These are phyloP conservation scores for Zymoseptoria tritici DNA, from an alignment of 2,329 filamentous ascomycete genomes.

Conservation along the genomic window DNA sequence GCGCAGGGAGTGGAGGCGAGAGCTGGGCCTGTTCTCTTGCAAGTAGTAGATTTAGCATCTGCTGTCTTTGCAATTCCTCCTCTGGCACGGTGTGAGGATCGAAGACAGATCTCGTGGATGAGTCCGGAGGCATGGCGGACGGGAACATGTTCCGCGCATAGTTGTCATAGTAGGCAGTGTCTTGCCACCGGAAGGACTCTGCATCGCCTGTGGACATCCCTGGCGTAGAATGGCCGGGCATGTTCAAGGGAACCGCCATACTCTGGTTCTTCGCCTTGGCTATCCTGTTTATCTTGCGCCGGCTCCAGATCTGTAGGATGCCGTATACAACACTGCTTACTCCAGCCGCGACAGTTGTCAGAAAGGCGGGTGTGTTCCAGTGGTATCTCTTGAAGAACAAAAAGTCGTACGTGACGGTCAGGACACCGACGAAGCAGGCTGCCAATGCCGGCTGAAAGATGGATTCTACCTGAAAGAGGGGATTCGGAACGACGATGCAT, in stretches of 20 bases:
- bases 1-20: slow-evolving; percentile 25
- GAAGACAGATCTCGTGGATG: slow-evolving; percentile 15
- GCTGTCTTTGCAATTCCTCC: slow-evolving; percentile 44
- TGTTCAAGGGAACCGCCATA: background rate
- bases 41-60: slow-evolving; percentile 43
- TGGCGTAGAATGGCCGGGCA: background rate
- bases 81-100: slow-evolving; percentile 35
- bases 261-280: slow-evolving; percentile 14
- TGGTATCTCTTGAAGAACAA: slow-evolving; percentile 33
- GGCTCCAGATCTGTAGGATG: slow-evolving; percentile 36
- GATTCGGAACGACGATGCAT: slow-evolving; percentile 40
- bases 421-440: slow-evolving; percentile 40
- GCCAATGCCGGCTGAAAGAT: slow-evolving; percentile 41
- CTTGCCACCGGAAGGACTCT: slow-evolving; percentile 23
- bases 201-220: slow-evolving; percentile 5
- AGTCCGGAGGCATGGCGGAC: slow-evolving; percentile 16
- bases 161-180: slow-evolving; percentile 38
- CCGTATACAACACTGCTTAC: slow-evolving; percentile 37
- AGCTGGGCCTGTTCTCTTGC: slow-evolving; percentile 17
- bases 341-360: slow-evolving; percentile 33
- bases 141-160: slow-evolving; percentile 43
- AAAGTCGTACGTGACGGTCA: slow-evolving; percentile 44
- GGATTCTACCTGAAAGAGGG: slow-evolving; percentile 41
- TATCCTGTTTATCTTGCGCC: slow-evolving; percentile 32
- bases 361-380: slow-evolving; percentile 41